phyloP scores from a whole-genome alignment of 23 red algal species.

The Chondrus crispus region DNA sequence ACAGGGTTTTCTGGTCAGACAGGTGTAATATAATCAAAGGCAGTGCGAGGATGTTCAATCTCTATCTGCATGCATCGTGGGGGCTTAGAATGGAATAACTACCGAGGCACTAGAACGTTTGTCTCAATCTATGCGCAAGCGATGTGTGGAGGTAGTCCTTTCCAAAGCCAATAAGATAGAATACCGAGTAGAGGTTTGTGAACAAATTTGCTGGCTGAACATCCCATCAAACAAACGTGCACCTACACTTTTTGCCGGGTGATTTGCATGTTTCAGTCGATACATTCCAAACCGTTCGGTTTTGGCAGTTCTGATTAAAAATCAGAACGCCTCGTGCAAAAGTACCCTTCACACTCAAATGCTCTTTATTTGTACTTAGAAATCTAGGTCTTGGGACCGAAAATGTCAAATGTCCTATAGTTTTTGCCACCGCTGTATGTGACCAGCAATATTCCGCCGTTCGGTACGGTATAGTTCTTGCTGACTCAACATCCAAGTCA shows the following conservation, averaged over 20 bases:
- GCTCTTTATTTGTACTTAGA: background rate
- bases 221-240: background rate
- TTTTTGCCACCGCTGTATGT: background rate
- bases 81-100: background rate
- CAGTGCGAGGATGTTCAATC: background rate
- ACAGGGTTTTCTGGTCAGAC: background rate
- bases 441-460: no score
- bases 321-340: background rate
- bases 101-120: background rate
- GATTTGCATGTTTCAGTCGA: background rate
- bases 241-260: slow-evolving; percentile 11
- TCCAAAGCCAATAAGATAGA: slow-evolving; percentile 2
- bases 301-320: background rate
- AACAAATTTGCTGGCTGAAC: background rate
- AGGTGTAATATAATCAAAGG: background rate
- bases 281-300: background rate
- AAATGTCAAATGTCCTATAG: background rate
- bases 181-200: background rate
- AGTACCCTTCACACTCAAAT: no score
- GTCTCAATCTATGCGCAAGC: slow-evolving; percentile 2
- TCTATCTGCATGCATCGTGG: background rate
- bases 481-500: no score
- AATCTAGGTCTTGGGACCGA: background rate
- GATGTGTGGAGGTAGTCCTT: background rate
- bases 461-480: no score